Base-by-base conservation (phyloP, 73 alveolate species). In the Paramecium biaurelia region DNA sequence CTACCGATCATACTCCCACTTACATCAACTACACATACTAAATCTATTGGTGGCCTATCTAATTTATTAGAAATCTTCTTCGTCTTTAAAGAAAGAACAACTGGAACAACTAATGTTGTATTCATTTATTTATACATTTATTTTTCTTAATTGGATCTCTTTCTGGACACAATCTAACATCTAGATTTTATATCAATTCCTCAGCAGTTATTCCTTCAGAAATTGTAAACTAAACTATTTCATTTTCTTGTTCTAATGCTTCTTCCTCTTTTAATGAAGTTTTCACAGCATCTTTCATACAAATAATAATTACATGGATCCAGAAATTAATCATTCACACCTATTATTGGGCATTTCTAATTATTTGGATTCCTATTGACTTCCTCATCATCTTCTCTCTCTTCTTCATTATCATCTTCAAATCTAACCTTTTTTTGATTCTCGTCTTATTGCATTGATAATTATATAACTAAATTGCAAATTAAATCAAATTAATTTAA, bases 1-100 rank as follows among this genome's bases (percentile, higher is more conserved):
- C 92, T 63, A 23, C 95, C 96, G 67, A 58, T 94, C 98, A 95
- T 95, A 56, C 97, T 93, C 14, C 97, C 98, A 57, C 97, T 94
- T 32, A 94, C 53, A 94, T 95, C 98, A 15, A 95, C 95, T n/a
- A 93, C 93, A 76, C 96, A 94, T 76, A 95, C 95, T 84, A 95
- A 89, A 94, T 95, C 98, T 9, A 95, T 96, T 34, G 95, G 93
- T 12, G 95, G 79, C 89, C 93, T 89, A 5, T 76, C 41, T 26
- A 70, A 26, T 79, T 49, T 85, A 74, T 47, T 57, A 9, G 26
- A 76, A 23, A 30, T 23, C 41, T 76, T 76, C n/a, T 38, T 42
- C 0, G 89, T 76, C 15, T 23, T 76, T 23, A 76, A 11, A 8
- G 30, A 23, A 8, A 76, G 34, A 0, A 76, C 89, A 34, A 45